Evolutionary conservation across 225 moss, liverwort and hornwort genomes (phyloP).

Genomic region (Pseudoscleropodium purum): DNA sequence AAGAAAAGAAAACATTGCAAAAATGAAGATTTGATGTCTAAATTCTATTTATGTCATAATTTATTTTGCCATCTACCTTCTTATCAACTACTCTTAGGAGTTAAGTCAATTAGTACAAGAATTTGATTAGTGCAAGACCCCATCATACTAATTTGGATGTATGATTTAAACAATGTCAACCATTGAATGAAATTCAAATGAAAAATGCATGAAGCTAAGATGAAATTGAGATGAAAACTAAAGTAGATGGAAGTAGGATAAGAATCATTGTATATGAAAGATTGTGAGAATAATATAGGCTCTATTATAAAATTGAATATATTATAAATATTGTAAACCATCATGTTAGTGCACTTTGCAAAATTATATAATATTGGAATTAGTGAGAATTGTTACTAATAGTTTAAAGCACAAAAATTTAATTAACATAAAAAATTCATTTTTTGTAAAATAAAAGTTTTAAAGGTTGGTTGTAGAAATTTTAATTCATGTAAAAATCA

Average conservation of each 20-base stretch:
- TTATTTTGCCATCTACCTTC: too few relatives aligned
- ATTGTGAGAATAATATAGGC: not conserved
- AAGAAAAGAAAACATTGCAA: not conserved
- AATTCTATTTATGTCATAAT: not conserved
- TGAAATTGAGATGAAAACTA: not conserved
- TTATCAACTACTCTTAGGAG: rapidly evolving
- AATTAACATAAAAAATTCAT: not conserved
- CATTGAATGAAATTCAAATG: not conserved
- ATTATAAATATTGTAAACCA: not conserved
- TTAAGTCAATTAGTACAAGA: not conserved
- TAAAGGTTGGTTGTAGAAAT: not conserved
- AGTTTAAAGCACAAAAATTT: not conserved
- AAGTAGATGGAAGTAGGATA: rapidly evolving
- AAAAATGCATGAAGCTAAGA: not conserved
- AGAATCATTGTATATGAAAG: not conserved
- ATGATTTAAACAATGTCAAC: not conserved
- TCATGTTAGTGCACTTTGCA: rapidly evolving
- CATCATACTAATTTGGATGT: not conserved
- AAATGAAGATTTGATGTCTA: not conserved
- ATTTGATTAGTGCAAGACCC: rapidly evolving
- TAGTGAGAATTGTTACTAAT: not conserved
- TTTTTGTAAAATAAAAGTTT: not conserved
- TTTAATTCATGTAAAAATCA: not conserved
- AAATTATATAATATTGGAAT: not conserved
- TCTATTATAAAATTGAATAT: not conserved